Percentiles rank a stretch among this genome's conserved stretches.
These are phyloP conservation scores for Cylindrotheca closterium DNA, from an alignment of 108 stramenopile species.

Conservation along the genomic window DNA sequence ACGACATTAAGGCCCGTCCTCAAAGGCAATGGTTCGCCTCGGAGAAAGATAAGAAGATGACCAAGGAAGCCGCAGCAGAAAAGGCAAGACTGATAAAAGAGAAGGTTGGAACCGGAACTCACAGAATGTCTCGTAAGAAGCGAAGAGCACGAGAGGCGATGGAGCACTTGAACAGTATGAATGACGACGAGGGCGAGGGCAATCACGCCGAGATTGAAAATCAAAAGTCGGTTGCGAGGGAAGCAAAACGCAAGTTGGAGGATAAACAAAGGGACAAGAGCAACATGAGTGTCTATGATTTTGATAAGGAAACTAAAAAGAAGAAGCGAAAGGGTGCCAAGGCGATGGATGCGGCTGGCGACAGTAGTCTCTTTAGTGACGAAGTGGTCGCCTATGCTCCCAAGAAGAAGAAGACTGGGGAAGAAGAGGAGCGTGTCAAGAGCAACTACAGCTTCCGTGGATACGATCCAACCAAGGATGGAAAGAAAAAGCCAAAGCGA, in stretches of 20 bases:
- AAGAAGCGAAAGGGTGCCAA: constrained; percentile 47
- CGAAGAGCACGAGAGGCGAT: constrained; percentile 75
- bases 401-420: constrained; percentile 44
- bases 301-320: constrained; percentile 35
- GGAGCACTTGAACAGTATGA: constrained; percentile 40
- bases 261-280: constrained; percentile 25
- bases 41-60: constrained; percentile 40
- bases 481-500: constrained; percentile 56
- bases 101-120: constrained; percentile 79
- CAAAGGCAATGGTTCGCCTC: constrained; percentile 87
- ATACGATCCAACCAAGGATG: constrained; percentile 50
- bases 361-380: constrained; percentile 75
- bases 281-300: constrained; percentile 35
- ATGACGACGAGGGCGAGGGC: constrained; percentile 26
- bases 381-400: constrained; percentile 62
- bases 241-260: constrained; percentile 21
- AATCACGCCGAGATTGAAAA: constrained; percentile 17
- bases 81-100: constrained; percentile 64
- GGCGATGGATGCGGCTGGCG: constrained; percentile 66
- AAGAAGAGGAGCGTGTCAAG: constrained; percentile 39
- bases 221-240: constrained; percentile 25
- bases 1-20: constrained; percentile 72
- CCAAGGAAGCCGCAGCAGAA: constrained; percentile 67
- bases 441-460: constrained; percentile 60
- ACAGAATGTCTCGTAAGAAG: constrained; percentile 90